phyloP scores from a whole-genome alignment of 2,329 filamentous ascomycete species.

The Apiospora rasikravindrae region DNA sequence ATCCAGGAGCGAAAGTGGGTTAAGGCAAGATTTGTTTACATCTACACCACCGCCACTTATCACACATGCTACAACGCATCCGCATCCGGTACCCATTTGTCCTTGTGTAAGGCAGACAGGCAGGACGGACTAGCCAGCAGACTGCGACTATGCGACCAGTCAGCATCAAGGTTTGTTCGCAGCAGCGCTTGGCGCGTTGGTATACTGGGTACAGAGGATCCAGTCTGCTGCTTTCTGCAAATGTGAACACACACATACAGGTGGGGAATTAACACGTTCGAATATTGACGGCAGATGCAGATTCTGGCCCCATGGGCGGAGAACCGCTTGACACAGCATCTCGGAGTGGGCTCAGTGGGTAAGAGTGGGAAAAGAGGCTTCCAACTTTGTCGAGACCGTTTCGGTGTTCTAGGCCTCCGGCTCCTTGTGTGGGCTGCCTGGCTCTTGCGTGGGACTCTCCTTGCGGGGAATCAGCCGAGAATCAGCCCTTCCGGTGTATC shows the following conservation, averaged over 20 bases:
- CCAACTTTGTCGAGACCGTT: background rate
- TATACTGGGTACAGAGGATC: background rate
- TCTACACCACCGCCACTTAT: background rate
- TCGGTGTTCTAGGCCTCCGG: constrained; percentile 13
- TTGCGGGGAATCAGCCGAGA: constrained; percentile 12
- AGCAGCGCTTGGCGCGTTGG: background rate
- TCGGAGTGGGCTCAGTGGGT: background rate
- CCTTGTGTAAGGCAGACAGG: background rate
- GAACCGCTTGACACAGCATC: background rate
- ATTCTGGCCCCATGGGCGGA: background rate
- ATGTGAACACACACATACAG: too few relatives aligned
- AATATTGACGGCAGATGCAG: background rate
- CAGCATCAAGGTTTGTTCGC: background rate
- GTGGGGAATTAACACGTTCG: background rate
- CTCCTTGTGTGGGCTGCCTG: background rate
- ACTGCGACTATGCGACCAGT: background rate
- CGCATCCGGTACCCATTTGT: background rate
- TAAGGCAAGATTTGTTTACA: background rate
- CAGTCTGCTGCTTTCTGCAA: background rate
- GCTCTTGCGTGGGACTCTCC: background rate
- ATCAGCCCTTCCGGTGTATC: constrained; percentile 8
- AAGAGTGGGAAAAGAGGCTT: background rate
- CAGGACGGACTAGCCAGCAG: background rate
- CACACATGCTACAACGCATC: background rate
- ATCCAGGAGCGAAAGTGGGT: background rate